Base-by-base conservation (phyloP, 139 green algal species). In the Eudorina sp. region DNA sequence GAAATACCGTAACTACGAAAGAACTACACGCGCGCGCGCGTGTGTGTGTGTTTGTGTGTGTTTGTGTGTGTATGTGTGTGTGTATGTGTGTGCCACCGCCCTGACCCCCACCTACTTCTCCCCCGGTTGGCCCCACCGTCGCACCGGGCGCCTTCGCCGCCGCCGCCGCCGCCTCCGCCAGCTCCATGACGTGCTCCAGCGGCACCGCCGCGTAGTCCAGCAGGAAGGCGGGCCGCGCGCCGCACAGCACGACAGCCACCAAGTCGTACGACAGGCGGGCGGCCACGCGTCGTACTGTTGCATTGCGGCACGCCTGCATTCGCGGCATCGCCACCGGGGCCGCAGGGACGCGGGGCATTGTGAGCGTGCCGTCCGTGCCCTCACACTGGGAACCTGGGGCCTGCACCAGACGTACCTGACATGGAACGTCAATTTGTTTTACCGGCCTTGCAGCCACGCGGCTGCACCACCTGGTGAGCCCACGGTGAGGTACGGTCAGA, bases 221-320 rank as follows among this genome's bases (percentile, higher is more conserved):
- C 89, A 96, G 92, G 62, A 95, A 80, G 3, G 80, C 75, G 7
- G 83, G 74, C 23, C 94, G 69, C 72, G 97, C 78, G 27, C 90
- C 90, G 27, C 51, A 62, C 25, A 93, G 77, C 23, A 96, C 60
- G 0, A 90, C 93, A n/a, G n/a, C n/a, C 11, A 89, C 38, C 34
- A 96, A 60, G 72, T 96, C 94, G 43, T 74, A 78, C 43, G 81
- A 36, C 38, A 95, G 64, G 62, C 85, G 73, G 34, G 64, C 69
- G 18, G 48, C 53, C 0, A 48, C 53, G 23, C 81, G 86, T 18
- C 70, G 76, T 8, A 93, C 51, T 1, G 75, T 73, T 19, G 55
- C 23, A 31, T 89, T 82, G 2, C 78, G 55, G 4, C 62, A 19
- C 21, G 62, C 58, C 5, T 66, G 64, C 36, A n/a, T n/a, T n/a